Evolutionary conservation across 2,329 filamentous ascomycete genomes (phyloP), one percentile per base, ranked within the genome.

Genomic region (Aspergillus quadrilineatus): DNA sequence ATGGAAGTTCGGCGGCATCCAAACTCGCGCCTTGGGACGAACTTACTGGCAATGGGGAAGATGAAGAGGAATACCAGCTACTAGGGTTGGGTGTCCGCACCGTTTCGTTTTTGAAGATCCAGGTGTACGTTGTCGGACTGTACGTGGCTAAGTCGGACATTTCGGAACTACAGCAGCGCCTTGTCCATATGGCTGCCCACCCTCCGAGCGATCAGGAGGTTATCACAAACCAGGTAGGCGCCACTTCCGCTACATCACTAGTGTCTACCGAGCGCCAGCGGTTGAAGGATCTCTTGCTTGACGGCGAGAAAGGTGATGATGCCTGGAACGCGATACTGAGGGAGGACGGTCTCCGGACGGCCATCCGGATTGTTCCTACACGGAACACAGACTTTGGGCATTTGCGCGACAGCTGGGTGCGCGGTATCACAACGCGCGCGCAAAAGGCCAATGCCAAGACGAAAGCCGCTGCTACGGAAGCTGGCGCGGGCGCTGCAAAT

Each of bases 381-480:
- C 83, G 91, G 37, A 92, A 95, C 73, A 99, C 94, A 15, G 92
- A 97, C 74, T 97, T 97, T 74, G 85, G 88, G 63, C 94, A 99
- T 73, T 75, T 99, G 60, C 85, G 93, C 41, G 94, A 99, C 69
- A 94, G 90, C 1, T 95, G 92, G 78, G 90, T 97, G 57, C 85
- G 92, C 5, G 89, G 90, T 22, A 88, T 99, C 61, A 89, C 89
- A 53, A 87, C 84, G 7, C 85, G 89, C 34, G 87, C 88, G 2
- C 81, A 86, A 60, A 79, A 80, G 22, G 79, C 79, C 1, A 79
- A 82, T 39, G 28, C 82, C 41, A 75, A 77, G 51, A 73, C 74
- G 74, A 78, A 55, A 67, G 52, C 39, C 39, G 39, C 57, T 22
- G 28, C 34, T 14, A 9, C 43, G 17, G 39, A 41, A 42, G 48